Evolutionary conservation across 2,329 filamentous ascomycete species (phyloP).

Genomic region (Colletotrichum sp.): DNA sequence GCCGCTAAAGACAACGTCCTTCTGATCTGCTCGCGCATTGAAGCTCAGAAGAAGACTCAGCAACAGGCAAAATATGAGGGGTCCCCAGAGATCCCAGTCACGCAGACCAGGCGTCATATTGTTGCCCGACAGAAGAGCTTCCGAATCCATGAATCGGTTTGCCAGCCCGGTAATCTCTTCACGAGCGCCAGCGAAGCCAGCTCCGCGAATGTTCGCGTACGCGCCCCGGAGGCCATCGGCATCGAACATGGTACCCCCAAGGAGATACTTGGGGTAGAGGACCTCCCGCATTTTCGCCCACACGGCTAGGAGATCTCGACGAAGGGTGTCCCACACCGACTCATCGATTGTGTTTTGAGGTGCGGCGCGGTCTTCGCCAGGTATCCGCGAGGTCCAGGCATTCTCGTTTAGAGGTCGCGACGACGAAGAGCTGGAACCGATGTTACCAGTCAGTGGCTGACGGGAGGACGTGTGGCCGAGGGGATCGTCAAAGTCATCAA

Average conservation of each 20-base stretch:
- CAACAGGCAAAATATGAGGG: constrained; percentile 90
- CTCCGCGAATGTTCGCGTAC: constrained; percentile 65
- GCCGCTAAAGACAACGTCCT: constrained; percentile 89
- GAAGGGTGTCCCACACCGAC: constrained; percentile 95
- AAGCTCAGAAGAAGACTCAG: constrained; percentile 88
- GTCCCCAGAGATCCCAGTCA: constrained; percentile 99
- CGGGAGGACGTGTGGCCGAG: constrained; percentile 72
- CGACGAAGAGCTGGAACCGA: constrained; percentile 63
- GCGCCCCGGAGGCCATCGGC: constrained; percentile 61
- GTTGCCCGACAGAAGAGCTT: constrained; percentile 62
- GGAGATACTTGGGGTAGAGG: constrained; percentile 91
- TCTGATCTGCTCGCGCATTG: constrained; percentile 79
- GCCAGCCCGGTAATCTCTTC: constrained; percentile 68
- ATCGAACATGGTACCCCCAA: constrained; percentile 72
- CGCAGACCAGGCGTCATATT: constrained; percentile 88
- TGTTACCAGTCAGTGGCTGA: constrained; percentile 84
- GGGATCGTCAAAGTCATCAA: constrained; percentile 93
- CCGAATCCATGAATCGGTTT: constrained; percentile 67
- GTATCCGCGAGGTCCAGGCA: constrained; percentile 88
- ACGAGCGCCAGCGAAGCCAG: constrained; percentile 62
- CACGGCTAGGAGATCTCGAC: constrained; percentile 87
- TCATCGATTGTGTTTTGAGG: constrained; percentile 96
- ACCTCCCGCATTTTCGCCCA: constrained; percentile 99
- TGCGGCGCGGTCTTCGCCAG: constrained; percentile 89
- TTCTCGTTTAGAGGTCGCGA: constrained; percentile 69